Conservation (phyloP, 129 eudicot genomes). For the Artemisia tridentata region DNA sequence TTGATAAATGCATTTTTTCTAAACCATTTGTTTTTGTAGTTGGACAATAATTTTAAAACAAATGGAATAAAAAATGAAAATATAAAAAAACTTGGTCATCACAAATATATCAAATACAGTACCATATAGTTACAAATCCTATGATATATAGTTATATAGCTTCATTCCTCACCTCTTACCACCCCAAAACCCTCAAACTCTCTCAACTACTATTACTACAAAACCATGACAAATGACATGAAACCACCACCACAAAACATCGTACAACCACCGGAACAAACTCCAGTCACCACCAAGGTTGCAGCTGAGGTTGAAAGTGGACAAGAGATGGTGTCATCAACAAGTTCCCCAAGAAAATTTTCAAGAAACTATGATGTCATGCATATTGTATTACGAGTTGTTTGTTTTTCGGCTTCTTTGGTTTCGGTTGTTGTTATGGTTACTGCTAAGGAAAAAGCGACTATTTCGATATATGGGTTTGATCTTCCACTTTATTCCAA, state of each 20-base stretch:
- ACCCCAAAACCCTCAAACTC: background rate
- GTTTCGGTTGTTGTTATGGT: slow-evolving; percentile 51
- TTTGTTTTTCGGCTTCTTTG: slow-evolving; percentile 51
- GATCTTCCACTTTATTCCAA: slow-evolving; percentile 58
- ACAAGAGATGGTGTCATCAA: slow-evolving; percentile 18
- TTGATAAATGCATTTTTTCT: no score
- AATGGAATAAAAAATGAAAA: no score
- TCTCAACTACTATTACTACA: background rate
- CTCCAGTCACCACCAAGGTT: slow-evolving; percentile 25
- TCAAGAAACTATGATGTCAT: slow-evolving; percentile 37
- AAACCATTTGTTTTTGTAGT: no score
- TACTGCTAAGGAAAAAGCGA: slow-evolving; percentile 55
- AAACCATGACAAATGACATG: slow-evolving; percentile 30
- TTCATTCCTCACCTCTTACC: background rate
- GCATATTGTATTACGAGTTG: slow-evolving; percentile 39
- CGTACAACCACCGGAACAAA: slow-evolving; percentile 35
- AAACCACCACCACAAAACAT: slow-evolving; percentile 35
- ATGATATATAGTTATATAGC: no score
- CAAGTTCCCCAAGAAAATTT: background rate
- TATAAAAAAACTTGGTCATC: no score
- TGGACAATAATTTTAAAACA: no score
- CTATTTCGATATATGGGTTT: slow-evolving; percentile 59
- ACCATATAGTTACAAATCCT: no score
- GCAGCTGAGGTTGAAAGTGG: slow-evolving; percentile 30
- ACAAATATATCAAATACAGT: no score